Evolutionary conservation across 257 asterid genomes (phyloP), one percentile per base, ranked within the genome.

Genomic region (Solanum ossicruentum): DNA sequence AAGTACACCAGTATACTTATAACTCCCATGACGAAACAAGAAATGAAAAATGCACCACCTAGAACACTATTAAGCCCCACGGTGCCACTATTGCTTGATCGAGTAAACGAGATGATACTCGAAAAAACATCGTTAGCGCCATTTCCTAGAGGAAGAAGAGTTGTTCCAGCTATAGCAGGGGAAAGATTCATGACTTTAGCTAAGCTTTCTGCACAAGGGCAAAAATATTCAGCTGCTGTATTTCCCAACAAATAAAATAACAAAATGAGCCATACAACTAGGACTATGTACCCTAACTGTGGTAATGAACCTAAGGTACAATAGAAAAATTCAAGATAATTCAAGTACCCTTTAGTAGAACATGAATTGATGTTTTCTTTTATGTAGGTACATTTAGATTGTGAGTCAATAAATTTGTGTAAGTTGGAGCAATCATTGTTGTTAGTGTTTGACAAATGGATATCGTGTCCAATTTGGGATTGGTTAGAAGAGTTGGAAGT

Each of bases 71-170:
- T 93, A 21, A 94, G 85, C 18, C 98, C 98, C 49, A 93, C 94
- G 17, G 88, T 95, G 0, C 89, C 95, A 55, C 90, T 92, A 28
- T 13, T 66, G 5, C 89, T 88, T 8, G 95, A 87, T 32, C 89
- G 87, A 7, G 93, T 90, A 41, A 93, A 93, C 1, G 97, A 90
- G 6, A 93, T 91, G 18, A 93, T 85, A 80, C 96, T 91, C 0
- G 97, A 81, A 65, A 95, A 93, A 9, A 95, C 94, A 81, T 95
- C 98, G 49, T 92, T 91, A 56, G 98, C 98, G 10, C 98, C 98
- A 83, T 95, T 95, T 0, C 98, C 98, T 5, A 95, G 89, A 17
- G 98, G 98, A 81, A 93, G 98, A 66, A 93, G 93, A 43, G 98
- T 95, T 41, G 97, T 90, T 10, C 98, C 97, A 52, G 98, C 95